Base-by-base conservation (phyloP, 225 moss, liverwort and hornwort genomes). In the Neckera pumila region DNA sequence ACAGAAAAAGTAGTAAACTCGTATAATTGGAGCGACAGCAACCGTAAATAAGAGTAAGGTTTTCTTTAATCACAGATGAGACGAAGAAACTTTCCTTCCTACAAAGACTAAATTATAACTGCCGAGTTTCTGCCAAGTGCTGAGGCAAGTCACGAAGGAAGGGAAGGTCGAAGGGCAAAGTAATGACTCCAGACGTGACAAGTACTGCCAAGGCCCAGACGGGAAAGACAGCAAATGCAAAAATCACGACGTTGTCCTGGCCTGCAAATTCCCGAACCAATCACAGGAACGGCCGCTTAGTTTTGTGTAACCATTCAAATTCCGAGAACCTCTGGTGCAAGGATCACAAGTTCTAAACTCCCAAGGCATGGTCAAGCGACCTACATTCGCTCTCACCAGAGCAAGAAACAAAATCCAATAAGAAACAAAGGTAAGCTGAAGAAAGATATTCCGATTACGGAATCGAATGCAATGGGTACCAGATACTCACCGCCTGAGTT, bases 141-240 rank as follows among this genome's bases (percentile, higher is more conserved):
- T 89, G 66, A 28, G 83, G 22, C 81, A 89, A 84, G 76, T 91
- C 69, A 54, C 47, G 93, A 80, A 94, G 86, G 66, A 92, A 92
- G 17, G 94, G 90, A 86, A 92, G 87, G 59, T 92, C 91, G 60
- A 94, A 92, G 45, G 94, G 92, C 89, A 91, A 87, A 79, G 79
- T 84, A 54, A 92, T 56, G 22, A 89, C 86, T 85, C 94, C 91
- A 66, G 92, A 91, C 18, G 92, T 89, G 84, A 91, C 90, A 85
- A 94, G 84, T 81, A 94, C 89, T 83, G 91, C 91, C 23, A 94
- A 67, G 63, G 65, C 59, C 94, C 92, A 94, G 45, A 94, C 4
- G 33, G 92, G 94, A 34, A 92, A 92, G 61, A 90, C 28, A 64
- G 66, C 61, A 62, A 92, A 90, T 49, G 92, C 94, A 64, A 91